These are phyloP conservation scores for Phytophthora aleatoria DNA, from an alignment of 352 stramenopile species.

Conservation along the genomic window DNA sequence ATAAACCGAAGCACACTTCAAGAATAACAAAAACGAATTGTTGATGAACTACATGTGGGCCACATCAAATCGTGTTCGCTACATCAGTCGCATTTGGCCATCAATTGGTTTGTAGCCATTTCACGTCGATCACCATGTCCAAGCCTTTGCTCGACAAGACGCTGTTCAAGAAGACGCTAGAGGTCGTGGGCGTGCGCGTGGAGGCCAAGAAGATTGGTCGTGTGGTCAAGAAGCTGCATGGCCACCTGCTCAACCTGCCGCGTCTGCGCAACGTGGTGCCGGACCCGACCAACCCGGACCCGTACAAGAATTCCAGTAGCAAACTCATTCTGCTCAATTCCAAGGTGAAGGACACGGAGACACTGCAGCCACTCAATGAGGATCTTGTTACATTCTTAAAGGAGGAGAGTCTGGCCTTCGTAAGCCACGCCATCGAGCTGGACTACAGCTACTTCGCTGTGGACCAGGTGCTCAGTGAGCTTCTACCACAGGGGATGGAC, in stretches of 20 bases:
- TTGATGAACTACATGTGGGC: slow-evolving; percentile 4
- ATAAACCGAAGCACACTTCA: too few species aligned
- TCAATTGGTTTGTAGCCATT: slow-evolving; percentile 22
- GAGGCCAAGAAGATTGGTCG: slow-evolving; percentile 83
- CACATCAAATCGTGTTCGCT: slow-evolving; percentile 14
- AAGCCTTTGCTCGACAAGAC: slow-evolving; percentile 62
- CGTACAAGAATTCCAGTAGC: slow-evolving; percentile 64
- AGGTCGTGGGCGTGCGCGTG: slow-evolving; percentile 73
- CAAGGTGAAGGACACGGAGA: slow-evolving; percentile 61
- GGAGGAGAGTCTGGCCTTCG: slow-evolving; percentile 61
- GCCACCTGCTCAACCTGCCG: slow-evolving; percentile 74
- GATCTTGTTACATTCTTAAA: slow-evolving; percentile 63
- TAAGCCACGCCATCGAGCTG: slow-evolving; percentile 71
- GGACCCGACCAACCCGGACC: slow-evolving; percentile 62
- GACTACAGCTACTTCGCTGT: slow-evolving; percentile 83
- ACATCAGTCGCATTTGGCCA: slow-evolving; percentile 22
- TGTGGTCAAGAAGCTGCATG: slow-evolving; percentile 73
- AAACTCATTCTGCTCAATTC: slow-evolving; percentile 79
- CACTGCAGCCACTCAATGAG: slow-evolving; percentile 50
- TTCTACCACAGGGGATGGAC: slow-evolving; percentile 83
- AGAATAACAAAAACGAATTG: too few species aligned
- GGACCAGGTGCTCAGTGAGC: slow-evolving; percentile 77
- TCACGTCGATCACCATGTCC: slow-evolving; percentile 19
- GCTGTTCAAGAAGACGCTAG: slow-evolving; percentile 73
- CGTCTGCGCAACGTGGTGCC: slow-evolving; percentile 79